Base-by-base conservation (phyloP, 2,329 filamentous ascomycete genomes). In the Ophiocordyceps camponoti-floridani region DNA sequence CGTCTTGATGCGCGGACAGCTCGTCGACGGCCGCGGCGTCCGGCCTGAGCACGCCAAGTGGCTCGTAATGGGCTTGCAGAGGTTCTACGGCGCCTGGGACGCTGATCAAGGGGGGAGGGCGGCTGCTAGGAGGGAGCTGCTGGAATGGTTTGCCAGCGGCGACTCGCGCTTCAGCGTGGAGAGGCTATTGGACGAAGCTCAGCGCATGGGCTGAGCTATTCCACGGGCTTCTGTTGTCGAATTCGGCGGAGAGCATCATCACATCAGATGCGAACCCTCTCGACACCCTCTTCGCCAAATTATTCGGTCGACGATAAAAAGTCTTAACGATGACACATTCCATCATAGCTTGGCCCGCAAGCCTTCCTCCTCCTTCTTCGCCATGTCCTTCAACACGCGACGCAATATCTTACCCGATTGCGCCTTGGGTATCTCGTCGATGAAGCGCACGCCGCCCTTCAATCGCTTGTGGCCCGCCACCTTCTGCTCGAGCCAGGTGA, bases 31-130 rank as follows among this genome's bases (percentile, higher is more conserved):
- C 28, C 69, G 79, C 12, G 88, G 89, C 4, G 77, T 94, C 5
- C 79, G 70, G 50, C 73, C 84, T 0, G 77, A 87, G 44, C 83
- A 94, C 57, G 88, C 83, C n/a, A 80, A 79, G 62, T 95, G 84
- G 81, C 64, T 98, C 53, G 69, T 94, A 43, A 84, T 95, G 77
- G 91, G 86, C 53, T 66, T 98, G 65, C 91, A 98, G 68, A 79
- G 86, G 57, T 98, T 98, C 62, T 98, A 98, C 58, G 77, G 81
- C 16, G 75, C 76, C 49, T 67, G 76, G 69, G 72, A 71, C 46
- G 67, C 58, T 44, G 64, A 57, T n/a, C 61, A 61, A 7, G 53
- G 49, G 50, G 73, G 77, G 58, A 78, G 78, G 52, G 67, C 63
- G 1, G 69, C 70, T 49, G 73, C 75, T 50, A 79, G 83, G 64